Evolutionary conservation across 2,329 filamentous ascomycete genomes (phyloP), one percentile per base, ranked within the genome.

Genomic region (Emmonsiellopsis sp.): DNA sequence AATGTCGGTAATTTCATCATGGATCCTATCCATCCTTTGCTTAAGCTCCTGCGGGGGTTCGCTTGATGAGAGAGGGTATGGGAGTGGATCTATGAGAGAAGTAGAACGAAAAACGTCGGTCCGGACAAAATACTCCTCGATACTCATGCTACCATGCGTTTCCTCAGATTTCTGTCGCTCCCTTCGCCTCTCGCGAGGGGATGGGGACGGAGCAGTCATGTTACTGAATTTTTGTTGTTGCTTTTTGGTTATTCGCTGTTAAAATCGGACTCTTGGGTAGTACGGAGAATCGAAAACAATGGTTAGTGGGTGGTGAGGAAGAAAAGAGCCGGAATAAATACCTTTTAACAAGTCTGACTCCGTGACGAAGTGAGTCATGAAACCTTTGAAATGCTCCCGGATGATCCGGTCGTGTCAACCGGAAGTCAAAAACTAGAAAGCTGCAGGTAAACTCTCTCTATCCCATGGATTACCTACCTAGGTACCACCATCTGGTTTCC

Each of bases 41-140:
- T 40, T 11, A 40, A 40, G 37, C n/a, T 40, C 10, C 37, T 40
- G 37, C 37, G 37, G 37, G 10, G 37, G 37, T 15, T 40, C n/a
- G 2, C n/a, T 15, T 40, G 37, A 40, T 2, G 2, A 11, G 10
- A 40, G n/a, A 15, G 37, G 37, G n/a, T 40, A 40, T 15, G 1
- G 57, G 53, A 3, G 46, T 40, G 20, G 31, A 48, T 40, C n/a
- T 15, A 16, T 56, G 7, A 1, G 50, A 32, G n/a, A 52, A 10
- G n/a, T 56, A 53, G 51, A 53, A 13, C 10, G 40, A 40, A 37
- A 10, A 13, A 9, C 16, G 41, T 7, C 16, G 30, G 7, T 13
- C 34, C n/a, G 37, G 37, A 40, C 37, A 11, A 40, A 5, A 15
- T 15, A 40, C n/a, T 40, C 37, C 37, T 40, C 37, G n/a, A 40